phyloP scores from a whole-genome alignment of 129 eudicot species.

The Tagetes erecta region DNA sequence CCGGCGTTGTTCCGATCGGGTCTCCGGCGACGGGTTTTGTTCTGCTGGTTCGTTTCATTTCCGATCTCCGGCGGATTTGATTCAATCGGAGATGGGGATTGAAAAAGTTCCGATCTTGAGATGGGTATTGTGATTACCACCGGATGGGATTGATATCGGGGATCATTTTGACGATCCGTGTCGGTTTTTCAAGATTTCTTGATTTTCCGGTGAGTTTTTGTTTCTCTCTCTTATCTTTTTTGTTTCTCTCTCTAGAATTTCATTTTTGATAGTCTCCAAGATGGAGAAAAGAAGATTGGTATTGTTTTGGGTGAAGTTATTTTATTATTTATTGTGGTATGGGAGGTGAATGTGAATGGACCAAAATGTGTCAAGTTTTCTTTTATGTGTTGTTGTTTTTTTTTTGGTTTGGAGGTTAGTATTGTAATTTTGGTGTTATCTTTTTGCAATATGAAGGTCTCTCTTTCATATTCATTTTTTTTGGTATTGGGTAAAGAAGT shows the following conservation, averaged over 20 bases:
- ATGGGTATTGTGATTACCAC: constrained; percentile 23
- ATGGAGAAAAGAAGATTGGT: constrained; percentile 41
- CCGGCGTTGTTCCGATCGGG: constrained; percentile 35
- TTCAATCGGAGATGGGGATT: constrained; percentile 24
- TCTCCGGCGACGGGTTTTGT: constrained; percentile 27
- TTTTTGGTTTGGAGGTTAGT: constrained; percentile 21
- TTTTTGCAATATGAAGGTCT: constrained; percentile 17
- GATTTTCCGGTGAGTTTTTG: constrained; percentile 32
- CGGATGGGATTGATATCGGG: constrained; percentile 20
- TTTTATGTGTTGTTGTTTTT: constrained; percentile 16
- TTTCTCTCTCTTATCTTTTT: constrained; percentile 24
- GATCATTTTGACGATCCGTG: constrained; percentile 25
- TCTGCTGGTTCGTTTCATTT: constrained; percentile 40
- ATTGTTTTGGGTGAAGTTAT: constrained; percentile 13
- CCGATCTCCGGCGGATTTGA: constrained; percentile 19
- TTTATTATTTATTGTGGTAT: constrained; percentile 25
- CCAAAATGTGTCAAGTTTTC: constrained; percentile 6
- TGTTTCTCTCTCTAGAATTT: constrained; percentile 32
- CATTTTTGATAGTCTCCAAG: constrained; percentile 21
- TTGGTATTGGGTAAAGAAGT: background rate
- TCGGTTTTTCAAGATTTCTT: constrained; percentile 36
- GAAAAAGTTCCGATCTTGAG: background rate
- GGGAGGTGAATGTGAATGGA: constrained; percentile 34
- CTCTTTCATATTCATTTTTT: background rate
- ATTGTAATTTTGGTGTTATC: constrained; percentile 16